phyloP scores from a whole-genome alignment of 495 filamentous ascomycete genomes.

The Aspergillus cavernicola region DNA sequence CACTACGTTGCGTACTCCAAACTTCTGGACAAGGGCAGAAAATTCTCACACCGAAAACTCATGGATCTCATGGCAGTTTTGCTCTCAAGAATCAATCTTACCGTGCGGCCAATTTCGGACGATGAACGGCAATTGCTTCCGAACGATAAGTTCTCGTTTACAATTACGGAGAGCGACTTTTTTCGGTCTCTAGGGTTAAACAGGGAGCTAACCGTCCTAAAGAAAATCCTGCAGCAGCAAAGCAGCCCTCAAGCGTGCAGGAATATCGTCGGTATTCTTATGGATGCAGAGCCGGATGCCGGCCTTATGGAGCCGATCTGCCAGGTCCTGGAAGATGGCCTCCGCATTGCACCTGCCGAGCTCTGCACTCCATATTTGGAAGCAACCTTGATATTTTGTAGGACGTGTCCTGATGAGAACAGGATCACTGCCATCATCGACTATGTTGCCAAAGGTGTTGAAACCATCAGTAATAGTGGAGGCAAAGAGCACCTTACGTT shows the following conservation, averaged over 20 bases:
- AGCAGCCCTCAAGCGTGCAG: conserved; percentile 28
- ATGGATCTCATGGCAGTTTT: conserved; percentile 41
- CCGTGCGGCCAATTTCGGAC: conserved; percentile 23
- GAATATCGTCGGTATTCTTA: conserved; percentile 38
- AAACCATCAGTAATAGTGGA: conserved; percentile 47
- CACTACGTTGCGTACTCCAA: conserved; percentile 53
- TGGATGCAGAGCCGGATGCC: conserved; percentile 45
- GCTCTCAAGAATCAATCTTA: conserved; percentile 40
- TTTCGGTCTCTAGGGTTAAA: conserved; percentile 31
- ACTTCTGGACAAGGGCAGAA: conserved; percentile 54
- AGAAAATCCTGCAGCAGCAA: conserved; percentile 42
- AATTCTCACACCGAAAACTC: conserved; percentile 41
- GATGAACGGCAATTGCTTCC: conserved; percentile 25
- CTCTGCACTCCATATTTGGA: conserved; percentile 52
- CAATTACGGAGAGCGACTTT: conserved; percentile 32
- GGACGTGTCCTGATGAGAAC: conserved; percentile 31
- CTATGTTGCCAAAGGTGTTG: conserved; percentile 29
- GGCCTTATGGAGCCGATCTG: conserved; percentile 38
- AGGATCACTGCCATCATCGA: conserved; percentile 44
- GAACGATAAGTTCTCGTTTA: conserved; percentile 38
- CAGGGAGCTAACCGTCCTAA: conserved; percentile 35
- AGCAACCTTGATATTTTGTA: conserved; percentile 48
- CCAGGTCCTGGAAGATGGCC: conserved; percentile 47
- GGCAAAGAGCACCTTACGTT: conserved; percentile 58
- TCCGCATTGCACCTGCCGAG: conserved; percentile 54